Evolutionary conservation across 352 stramenopile species (phyloP).

Genomic region (Pythium myriotylum): DNA sequence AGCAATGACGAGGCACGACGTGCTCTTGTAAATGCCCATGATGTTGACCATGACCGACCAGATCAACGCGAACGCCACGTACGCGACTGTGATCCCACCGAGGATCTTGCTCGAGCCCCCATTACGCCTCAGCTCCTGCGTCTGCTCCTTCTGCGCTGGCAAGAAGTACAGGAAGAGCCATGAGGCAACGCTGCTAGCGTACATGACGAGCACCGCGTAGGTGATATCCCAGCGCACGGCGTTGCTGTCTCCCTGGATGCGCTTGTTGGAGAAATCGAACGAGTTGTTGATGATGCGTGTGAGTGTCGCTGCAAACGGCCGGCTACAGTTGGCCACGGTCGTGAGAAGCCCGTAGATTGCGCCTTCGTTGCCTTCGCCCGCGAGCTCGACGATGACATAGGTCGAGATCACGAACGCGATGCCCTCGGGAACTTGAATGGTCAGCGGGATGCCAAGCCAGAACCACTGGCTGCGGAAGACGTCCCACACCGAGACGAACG

Average conservation of each 20-base stretch:
- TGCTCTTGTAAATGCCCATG: conserved; percentile 31
- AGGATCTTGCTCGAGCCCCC: conserved; percentile 27
- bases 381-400: conserved; percentile 38
- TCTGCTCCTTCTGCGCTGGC: conserved; percentile 33
- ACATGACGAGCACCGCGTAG: conserved; percentile 34
- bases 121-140: conserved; percentile 32
- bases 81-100: conserved; percentile 25
- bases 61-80: conserved; percentile 28
- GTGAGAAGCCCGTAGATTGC: conserved; percentile 40
- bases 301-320: conserved; percentile 30
- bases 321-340: conserved; percentile 34
- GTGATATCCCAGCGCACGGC: too few species aligned
- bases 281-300: conserved; percentile 33
- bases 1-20: conserved; percentile 33
- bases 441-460: conserved; percentile 32
- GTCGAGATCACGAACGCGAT: conserved; percentile 40
- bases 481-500: conserved; percentile 32
- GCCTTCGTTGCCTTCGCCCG: conserved; percentile 37
- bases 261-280: conserved; percentile 32
- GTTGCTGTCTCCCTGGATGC: conserved; percentile 30
- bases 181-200: conserved; percentile 27
- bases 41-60: conserved; percentile 34
- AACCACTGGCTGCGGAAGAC: conserved; percentile 30
- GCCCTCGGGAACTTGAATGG: conserved; percentile 28
- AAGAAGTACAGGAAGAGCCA: conserved; percentile 29